Evolutionary conservation across 306 rosid genomes (phyloP).

Genomic region (Lupinus albus): DNA sequence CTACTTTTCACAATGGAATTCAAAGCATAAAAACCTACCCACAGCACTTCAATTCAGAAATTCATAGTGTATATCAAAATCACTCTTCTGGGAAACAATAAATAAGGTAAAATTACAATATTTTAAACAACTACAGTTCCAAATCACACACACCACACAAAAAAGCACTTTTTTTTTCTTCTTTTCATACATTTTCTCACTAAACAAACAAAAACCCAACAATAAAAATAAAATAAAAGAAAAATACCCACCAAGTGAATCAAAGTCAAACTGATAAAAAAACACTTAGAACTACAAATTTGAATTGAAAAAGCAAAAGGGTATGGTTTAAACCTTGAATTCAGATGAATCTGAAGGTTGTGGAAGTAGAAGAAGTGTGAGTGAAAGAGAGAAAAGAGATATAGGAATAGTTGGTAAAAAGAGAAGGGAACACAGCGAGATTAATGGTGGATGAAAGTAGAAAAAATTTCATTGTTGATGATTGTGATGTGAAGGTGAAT

Average conservation of each 20-base stretch:
- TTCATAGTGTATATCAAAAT: conserved; percentile 19
- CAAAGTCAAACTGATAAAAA: conserved; percentile 38
- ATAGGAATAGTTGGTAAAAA: conserved; percentile 29
- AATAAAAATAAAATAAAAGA: background rate
- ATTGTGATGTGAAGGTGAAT: conserved; percentile 35
- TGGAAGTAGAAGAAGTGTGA: conserved; percentile 13
- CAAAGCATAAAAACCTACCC: conserved; percentile 27
- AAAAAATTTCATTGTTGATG: conserved; percentile 28
- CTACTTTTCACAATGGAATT: background rate
- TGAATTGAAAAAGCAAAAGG: conserved; percentile 14
- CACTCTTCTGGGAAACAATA: conserved; percentile 34
- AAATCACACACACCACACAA: background rate
- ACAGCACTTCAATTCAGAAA: conserved; percentile 15
- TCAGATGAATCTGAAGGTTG: conserved; percentile 41
- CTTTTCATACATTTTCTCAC: conserved; percentile 41
- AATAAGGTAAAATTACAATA: conserved; percentile 23
- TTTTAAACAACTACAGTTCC: conserved; percentile 16
- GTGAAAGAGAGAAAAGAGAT: conserved; percentile 10
- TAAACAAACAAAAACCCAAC: conserved; percentile 34
- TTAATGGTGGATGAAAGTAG: conserved; percentile 43
- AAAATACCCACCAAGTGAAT: conserved; percentile 21
- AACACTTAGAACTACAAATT: background rate
- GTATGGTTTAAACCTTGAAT: conserved; percentile 40
- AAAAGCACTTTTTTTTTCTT: background rate
- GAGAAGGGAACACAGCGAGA: conserved; percentile 36